These are phyloP conservation scores for Plasmodium vinckei DNA, from an alignment of 169 alveolate genomes.

Conservation along the genomic window DNA sequence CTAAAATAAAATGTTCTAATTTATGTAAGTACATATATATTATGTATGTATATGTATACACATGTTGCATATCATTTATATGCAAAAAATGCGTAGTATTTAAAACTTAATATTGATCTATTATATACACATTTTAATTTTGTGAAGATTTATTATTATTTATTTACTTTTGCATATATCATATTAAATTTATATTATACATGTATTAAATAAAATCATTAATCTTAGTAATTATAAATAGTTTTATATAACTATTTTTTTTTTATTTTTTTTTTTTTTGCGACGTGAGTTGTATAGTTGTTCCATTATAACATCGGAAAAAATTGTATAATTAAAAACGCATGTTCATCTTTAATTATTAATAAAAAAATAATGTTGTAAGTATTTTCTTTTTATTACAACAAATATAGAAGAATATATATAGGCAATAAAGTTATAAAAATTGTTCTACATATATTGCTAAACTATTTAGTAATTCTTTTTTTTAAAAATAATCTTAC, in stretches of 20 bases:
- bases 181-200: slow-evolving; percentile 11
- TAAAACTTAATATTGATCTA: slow-evolving; percentile 21
- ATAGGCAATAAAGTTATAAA: not conserved
- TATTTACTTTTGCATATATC: not conserved
- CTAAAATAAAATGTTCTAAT: not conserved
- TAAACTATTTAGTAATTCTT: too few relatives aligned
- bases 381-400: not conserved
- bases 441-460: too few relatives aligned
- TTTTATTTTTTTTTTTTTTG: slow-evolving; percentile 14
- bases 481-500: too few relatives aligned
- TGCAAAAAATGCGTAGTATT: slow-evolving; percentile 18
- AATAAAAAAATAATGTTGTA: too few relatives aligned
- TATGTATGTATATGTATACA: not conserved
- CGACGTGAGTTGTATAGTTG: not conserved
- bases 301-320: too few relatives aligned
- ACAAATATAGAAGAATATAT: not conserved
- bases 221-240: slow-evolving; percentile 19
- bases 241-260: slow-evolving; percentile 29
- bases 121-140: slow-evolving; percentile 30
- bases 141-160: slow-evolving; percentile 34
- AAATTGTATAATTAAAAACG: too few relatives aligned
- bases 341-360: too few relatives aligned
- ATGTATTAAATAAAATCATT: slow-evolving; percentile 7
- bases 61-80: not conserved
- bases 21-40: slow-evolving; percentile 4